Conservation (phyloP, 805 yeast species). For the Cyberlindnera mycetangii region DNA sequence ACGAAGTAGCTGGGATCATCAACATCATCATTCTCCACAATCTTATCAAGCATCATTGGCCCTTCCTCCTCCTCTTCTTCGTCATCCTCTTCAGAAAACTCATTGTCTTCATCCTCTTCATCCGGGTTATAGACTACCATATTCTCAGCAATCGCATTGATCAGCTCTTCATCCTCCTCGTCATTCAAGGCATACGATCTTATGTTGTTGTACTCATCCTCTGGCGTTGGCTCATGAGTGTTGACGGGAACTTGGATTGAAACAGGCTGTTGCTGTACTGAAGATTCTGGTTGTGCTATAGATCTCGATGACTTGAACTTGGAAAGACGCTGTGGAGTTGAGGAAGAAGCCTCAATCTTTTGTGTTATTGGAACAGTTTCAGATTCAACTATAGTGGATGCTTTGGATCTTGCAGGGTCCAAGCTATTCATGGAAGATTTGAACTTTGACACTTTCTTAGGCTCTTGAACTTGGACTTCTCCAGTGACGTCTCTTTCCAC, state of each 20-base stretch:
- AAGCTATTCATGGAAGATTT: slow-evolving; percentile 11
- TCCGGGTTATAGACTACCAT: slow-evolving; percentile 27
- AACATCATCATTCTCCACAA: slow-evolving; percentile 38
- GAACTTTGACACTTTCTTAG: slow-evolving; percentile 30
- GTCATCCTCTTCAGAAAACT: slow-evolving; percentile 27
- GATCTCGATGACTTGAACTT: slow-evolving; percentile 8
- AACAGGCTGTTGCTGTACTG: background rate
- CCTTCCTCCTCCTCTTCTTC: slow-evolving; percentile 37
- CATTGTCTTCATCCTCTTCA: slow-evolving; percentile 32
- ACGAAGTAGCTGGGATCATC: slow-evolving; percentile 29
- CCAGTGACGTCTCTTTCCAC: slow-evolving; percentile 8
- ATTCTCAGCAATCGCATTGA: slow-evolving; percentile 20
- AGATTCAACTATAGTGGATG: background rate
- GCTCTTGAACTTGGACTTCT: background rate
- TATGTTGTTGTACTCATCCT: slow-evolving; percentile 15
- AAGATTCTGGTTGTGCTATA: background rate
- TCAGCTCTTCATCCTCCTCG: slow-evolving; percentile 23
- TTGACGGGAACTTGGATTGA: slow-evolving; percentile 6
- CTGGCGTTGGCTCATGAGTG: slow-evolving; percentile 7
- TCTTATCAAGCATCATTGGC: slow-evolving; percentile 39
- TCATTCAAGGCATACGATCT: slow-evolving; percentile 20
- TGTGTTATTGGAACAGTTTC: background rate
- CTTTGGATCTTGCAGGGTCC: background rate
- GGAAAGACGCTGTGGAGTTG: slow-evolving; percentile 8
- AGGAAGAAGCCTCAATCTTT: background rate